Conservation (phyloP, 306 rosid genomes). For the Quercus wislizeni region DNA sequence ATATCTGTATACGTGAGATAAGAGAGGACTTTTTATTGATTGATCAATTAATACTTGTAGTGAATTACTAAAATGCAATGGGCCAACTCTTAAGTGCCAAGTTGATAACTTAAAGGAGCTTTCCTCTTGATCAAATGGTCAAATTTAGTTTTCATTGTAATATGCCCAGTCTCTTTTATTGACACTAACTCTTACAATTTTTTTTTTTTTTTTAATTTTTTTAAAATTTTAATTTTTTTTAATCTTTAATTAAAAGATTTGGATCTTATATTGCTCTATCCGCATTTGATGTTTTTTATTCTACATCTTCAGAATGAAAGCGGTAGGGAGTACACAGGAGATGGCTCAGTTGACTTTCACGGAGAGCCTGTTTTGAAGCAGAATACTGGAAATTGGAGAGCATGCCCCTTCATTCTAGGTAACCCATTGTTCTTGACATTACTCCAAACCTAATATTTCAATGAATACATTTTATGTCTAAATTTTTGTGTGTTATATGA, state of each 20-base stretch:
- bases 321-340: conserved; percentile 41
- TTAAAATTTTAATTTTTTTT: not conserved
- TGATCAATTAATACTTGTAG: not conserved
- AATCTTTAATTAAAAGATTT: not conserved
- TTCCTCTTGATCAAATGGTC: not conserved
- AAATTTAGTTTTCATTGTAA: not conserved
- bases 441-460: not conserved
- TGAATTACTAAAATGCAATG: not conserved
- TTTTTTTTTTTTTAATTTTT: not conserved
- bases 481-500: conserved; percentile 10
- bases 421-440: conserved; percentile 11
- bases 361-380: conserved; percentile 46
- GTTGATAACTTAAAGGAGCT: not conserved
- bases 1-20: not conserved
- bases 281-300: not conserved
- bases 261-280: not conserved
- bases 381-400: conserved; percentile 60
- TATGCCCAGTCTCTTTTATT: not conserved
- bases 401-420: conserved; percentile 64
- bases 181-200: not conserved
- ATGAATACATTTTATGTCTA: not conserved
- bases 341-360: conserved; percentile 47
- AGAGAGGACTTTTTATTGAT: too few relatives aligned
- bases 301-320: conserved; percentile 29
- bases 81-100: not conserved